Evolutionary conservation across 306 rosid species (phyloP).

Genomic region (barrel medic (Medicago truncatula)): MtrunA17r5.0-ANR NC_053046.1:28492001-28492500

Average conservation of each 20-base stretch:
- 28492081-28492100: constrained; percentile 5
- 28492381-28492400: too few relatives aligned
- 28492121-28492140: not conserved
- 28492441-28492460: not conserved
- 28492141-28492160: not conserved
- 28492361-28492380: not conserved
- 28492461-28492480: not conserved
- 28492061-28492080: not conserved
- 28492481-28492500: too few relatives aligned
- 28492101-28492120: constrained; percentile 23
- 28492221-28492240: not conserved
- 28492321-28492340: too few relatives aligned
- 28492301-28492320: too few relatives aligned
- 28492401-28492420: not conserved
- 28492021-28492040: constrained; percentile 69
- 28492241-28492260: constrained; percentile 14
- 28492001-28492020: constrained; percentile 94
- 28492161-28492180: not conserved
- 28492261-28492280: not conserved
- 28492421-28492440: constrained; percentile 2
- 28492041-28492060: constrained; percentile 21
- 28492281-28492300: not conserved
- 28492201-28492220: too few relatives aligned
- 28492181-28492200: too few relatives aligned
- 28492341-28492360: too few relatives aligned